phyloP scores from a whole-genome alignment of 768 basidiomycete genomes.

The Lactarius hatsudake region DNA sequence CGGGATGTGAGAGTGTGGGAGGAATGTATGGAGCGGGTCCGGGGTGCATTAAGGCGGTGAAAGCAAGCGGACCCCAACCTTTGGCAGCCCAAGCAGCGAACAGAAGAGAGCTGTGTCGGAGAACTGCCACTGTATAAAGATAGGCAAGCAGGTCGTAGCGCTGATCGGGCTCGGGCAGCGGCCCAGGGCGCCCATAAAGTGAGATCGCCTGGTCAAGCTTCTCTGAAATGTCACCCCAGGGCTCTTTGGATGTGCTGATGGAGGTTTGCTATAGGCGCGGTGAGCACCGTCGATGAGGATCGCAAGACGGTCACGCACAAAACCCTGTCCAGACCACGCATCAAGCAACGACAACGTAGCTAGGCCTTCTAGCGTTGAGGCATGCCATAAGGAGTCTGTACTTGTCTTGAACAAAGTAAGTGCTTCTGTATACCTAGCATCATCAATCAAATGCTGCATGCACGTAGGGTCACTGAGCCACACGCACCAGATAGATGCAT shows the following conservation, averaged over 20 bases:
- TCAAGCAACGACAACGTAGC: slow-evolving; percentile 78
- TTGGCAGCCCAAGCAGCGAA: slow-evolving; percentile 83
- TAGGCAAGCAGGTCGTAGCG: slow-evolving; percentile 63
- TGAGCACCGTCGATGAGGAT: neutral
- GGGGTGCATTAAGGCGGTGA: slow-evolving; percentile 70
- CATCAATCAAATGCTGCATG: slow-evolving; percentile 28
- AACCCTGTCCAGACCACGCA: slow-evolving; percentile 77
- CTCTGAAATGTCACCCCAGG: slow-evolving; percentile 77
- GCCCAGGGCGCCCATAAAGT: slow-evolving; percentile 59
- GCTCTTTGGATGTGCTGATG: slow-evolving; percentile 45
- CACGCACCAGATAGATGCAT: slow-evolving; percentile 74
- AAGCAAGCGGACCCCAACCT: slow-evolving; percentile 80
- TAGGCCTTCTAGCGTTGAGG: slow-evolving; percentile 80
- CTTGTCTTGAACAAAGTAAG: slow-evolving; percentile 68
- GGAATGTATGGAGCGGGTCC: slow-evolving; percentile 58
- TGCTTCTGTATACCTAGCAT: slow-evolving; percentile 80
- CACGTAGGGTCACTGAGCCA: slow-evolving; percentile 10
- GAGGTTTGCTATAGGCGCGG: slow-evolving; percentile 21
- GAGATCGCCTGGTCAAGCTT: slow-evolving; percentile 55
- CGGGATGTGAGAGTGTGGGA: slow-evolving; percentile 50
- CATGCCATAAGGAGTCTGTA: slow-evolving; percentile 86
- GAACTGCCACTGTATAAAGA: slow-evolving; percentile 62
- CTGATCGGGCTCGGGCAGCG: slow-evolving; percentile 45
- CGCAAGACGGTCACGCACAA: slow-evolving; percentile 47
- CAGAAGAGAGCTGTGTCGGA: slow-evolving; percentile 71